These are phyloP conservation scores for Dendrobium huoshanense DNA, from an alignment of 106 monocot genomes.

Conservation along the genomic window DNA sequence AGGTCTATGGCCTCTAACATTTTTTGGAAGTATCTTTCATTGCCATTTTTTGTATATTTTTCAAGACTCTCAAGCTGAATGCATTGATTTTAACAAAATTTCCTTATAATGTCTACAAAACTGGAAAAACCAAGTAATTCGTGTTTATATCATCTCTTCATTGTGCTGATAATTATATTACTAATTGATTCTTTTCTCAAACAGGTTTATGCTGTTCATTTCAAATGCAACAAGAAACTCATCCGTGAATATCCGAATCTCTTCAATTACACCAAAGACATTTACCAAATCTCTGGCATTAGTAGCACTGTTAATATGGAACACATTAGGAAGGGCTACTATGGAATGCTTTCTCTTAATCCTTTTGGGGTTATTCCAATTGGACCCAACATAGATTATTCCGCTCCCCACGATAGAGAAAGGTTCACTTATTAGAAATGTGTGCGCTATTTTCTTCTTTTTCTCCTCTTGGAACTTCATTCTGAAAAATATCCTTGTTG, in stretches of 20 bases:
- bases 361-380: constrained; percentile 66
- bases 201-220: constrained; percentile 81
- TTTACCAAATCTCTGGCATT: constrained; percentile 74
- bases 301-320: constrained; percentile 73
- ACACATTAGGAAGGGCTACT: constrained; percentile 87
- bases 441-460: not conserved
- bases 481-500: not conserved
- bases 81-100: too few relatives aligned
- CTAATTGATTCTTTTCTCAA: not conserved
- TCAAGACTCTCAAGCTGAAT: too few relatives aligned
- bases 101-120: too few relatives aligned
- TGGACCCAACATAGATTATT: constrained; percentile 65
- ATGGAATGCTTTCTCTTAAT: constrained; percentile 88
- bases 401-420: constrained; percentile 70
- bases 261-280: constrained; percentile 92
- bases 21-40: too few relatives aligned
- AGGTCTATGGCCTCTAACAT: too few relatives aligned
- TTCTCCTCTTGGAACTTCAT: not conserved
- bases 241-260: constrained; percentile 78
- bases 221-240: constrained; percentile 97
- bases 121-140: too few relatives aligned
- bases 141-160: too few relatives aligned
- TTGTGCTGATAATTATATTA: not conserved
- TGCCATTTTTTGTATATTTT: too few relatives aligned
- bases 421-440: constrained; percentile 31